Evolutionary conservation across 305 asterid genomes (phyloP), one percentile per base, ranked within the genome.

Genomic region (Euphrasia arctica): DNA sequence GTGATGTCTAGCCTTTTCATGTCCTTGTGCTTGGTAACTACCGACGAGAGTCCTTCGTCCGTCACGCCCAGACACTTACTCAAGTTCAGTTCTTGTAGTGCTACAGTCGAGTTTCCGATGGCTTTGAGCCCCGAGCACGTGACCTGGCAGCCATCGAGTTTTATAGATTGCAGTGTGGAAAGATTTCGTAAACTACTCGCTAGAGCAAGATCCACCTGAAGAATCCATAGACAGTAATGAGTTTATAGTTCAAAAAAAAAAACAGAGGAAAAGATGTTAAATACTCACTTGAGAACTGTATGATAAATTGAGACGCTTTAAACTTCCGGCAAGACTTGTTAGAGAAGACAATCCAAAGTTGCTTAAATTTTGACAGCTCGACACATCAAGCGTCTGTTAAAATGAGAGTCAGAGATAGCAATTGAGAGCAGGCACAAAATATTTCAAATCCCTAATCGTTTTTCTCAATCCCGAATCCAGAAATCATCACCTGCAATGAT

Each of bases 61-160:
- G 92, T 88, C 65, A 93, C 99, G 32, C 97, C 97, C 60, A 69
- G 47, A 55, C 97, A 93, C 79, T 90, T 93, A 74, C 96, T 82
- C 69, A 93, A 79, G 85, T 95, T 90, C 64, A 93, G 78, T 65
- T 90, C 97, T 15, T 56, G 77, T 41, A 93, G 81, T 1, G 96
- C 83, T 50, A 77, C 79, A 57, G 90, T 82, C 81, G 83, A 78
- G 69, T 86, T 84, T 72, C 90, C 97, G 59, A 93, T 83, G 62
- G 95, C 90, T 71, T 79, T 78, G 55, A 93, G 97, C 11, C 95
- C 97, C 1, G 84, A 79, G 75, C 89, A 74, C 12, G 95, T 88
- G 74, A 90, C 90, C 70, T 78, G 80, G 77, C 97, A 88, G 52
- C 95, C 96, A 54, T 93, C 97, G 48, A 93, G 83, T 67, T 82